Evolutionary conservation across 2,329 filamentous ascomycete species (phyloP), one percentile per base, ranked within the genome.

Genomic region (Aureobasidium sp.): DNA sequence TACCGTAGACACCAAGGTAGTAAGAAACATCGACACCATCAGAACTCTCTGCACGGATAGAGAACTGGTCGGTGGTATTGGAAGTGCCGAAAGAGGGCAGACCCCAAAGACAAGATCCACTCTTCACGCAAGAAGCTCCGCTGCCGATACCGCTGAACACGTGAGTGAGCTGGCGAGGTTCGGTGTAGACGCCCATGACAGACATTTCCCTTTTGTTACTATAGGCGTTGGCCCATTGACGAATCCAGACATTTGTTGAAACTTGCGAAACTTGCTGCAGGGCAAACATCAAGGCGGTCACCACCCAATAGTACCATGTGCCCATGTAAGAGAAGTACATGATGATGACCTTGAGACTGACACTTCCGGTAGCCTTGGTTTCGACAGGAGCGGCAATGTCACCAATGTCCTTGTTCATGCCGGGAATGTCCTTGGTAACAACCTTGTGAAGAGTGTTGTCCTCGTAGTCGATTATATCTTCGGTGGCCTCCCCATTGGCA

Each of bases 181-280:
- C 63, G 23, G 70, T 68, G 23, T 72, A 71, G 60, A 71, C 68
- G 49, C 73, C 71, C 23, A 72, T 67, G 19, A 64, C 63, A 7
- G 69, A 65, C 57, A 71, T 67, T 5, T 67, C 68, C 79, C 79
- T 62, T 69, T 75, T 60, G 80, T 81, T 69, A 27, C 66, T 65
- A 70, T 97, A 97, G 62, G 94, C 87, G 71, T 96, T 95, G 17
- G 93, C 88, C 94, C 94, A 99, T 71, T 93, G 80, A 67, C 90
- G 84, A 68, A 99, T 95, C 94, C 94, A 99, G 54, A 96, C 75
- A 68, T 94, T 96, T 37, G 91, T 95, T 0, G 88, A 90, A 2
- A 97, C 87, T 25, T 88, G 88, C 4, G 88, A 88, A 35, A 96
- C 72, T 71, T 99, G 94, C 70, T 96, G 92, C 46, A 87, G 76